Evolutionary conservation across 495 filamentous ascomycete species (phyloP).

Genomic region (Xylaria acuta): DNA sequence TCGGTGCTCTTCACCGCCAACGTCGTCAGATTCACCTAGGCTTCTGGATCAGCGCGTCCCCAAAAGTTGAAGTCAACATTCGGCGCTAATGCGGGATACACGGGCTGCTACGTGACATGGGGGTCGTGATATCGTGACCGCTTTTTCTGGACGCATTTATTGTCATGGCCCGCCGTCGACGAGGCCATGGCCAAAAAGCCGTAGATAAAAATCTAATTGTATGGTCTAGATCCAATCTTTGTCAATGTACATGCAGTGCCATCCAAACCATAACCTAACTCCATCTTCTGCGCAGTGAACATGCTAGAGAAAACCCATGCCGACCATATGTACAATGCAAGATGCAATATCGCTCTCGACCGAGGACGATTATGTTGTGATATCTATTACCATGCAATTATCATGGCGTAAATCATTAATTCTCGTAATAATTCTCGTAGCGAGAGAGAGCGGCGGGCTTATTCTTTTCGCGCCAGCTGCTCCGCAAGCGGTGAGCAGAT

Average conservation of each 20-base stretch:
- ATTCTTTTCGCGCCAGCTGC: conserved; percentile 22
- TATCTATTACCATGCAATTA: conserved; percentile 14
- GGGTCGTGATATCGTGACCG: not conserved
- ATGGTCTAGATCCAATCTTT: conserved; percentile 17
- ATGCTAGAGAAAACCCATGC: conserved; percentile 15
- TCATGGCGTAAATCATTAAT: conserved; percentile 7
- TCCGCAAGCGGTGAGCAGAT: conserved; percentile 17
- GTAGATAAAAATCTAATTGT: not conserved
- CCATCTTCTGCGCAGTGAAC: not conserved
- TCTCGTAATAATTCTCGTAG: conserved; percentile 7
- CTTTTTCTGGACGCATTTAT: conserved; percentile 3
- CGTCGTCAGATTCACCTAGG: not conserved
- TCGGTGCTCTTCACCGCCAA: conserved; percentile 21
- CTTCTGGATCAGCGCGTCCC: not conserved
- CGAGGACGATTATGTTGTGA: not conserved
- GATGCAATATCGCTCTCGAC: conserved; percentile 3
- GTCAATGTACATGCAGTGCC: conserved; percentile 12
- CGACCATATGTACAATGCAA: conserved; percentile 21
- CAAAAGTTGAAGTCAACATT: not conserved
- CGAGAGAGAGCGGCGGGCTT: not conserved
- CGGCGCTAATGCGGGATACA: not conserved
- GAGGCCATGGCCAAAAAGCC: not conserved
- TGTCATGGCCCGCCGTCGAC: not conserved
- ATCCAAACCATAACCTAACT: conserved; percentile 11
- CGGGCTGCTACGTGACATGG: not conserved